A percentile compares a stretch with the other conserved stretches of the same genome.
phyloP scores from a whole-genome alignment of 73 alveolate species.

The Paramecium octaurelia region DNA sequence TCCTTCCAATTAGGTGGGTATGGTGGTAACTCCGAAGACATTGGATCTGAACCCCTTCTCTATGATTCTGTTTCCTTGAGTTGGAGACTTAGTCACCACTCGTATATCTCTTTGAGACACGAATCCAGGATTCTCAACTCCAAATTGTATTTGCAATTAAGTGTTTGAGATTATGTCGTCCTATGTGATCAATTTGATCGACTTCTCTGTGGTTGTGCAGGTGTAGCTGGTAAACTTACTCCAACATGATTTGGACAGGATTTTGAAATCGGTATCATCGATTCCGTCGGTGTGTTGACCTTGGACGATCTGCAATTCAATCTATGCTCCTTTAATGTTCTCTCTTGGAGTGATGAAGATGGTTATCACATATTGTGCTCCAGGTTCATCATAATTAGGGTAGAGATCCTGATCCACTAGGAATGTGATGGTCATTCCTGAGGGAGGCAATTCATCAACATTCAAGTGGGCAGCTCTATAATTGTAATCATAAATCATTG shows the following conservation, averaged over 20 bases:
- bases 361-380: neutral
- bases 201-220: neutral
- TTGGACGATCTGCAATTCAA: neutral
- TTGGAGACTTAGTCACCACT: neutral
- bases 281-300: conserved; percentile 19
- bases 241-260: neutral
- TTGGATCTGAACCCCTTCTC: conserved; percentile 24
- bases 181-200: neutral
- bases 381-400: neutral
- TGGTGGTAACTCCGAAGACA: neutral
- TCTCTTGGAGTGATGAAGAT: neutral
- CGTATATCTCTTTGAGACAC: neutral
- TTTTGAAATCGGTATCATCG: neutral
- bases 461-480: neutral
- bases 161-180: neutral
- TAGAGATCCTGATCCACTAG: neutral
- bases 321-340: neutral
- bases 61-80: neutral
- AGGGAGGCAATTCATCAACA: neutral
- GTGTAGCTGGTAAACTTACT: neutral
- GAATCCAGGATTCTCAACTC: neutral
- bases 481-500: conserved; percentile 21
- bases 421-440: conserved; percentile 34
- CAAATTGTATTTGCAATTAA: neutral
- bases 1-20: neutral